Base-by-base conservation (phyloP, 2,329 filamentous ascomycete genomes). In the Thelonectria discophora region DNA sequence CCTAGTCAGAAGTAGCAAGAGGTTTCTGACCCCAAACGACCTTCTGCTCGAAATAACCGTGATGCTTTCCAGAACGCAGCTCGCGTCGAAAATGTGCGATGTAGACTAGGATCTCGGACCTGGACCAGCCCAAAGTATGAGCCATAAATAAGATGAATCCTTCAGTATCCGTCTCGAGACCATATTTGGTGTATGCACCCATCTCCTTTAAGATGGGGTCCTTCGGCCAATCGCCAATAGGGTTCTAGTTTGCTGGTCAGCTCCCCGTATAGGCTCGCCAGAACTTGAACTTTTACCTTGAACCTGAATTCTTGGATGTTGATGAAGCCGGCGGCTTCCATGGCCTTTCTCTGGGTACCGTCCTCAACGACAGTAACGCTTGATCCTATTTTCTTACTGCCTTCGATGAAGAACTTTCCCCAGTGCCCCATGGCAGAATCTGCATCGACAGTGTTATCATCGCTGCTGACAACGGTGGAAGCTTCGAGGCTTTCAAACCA, bases 11-110 rank as follows among this genome's bases (percentile, higher is more conserved):
- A 17, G n/a, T 17, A 2, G 15, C 30, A 1, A 48, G 54, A 0
- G 67, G 67, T 27, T 84, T 88, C 2, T 68, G 69, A 2, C 69
- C 69, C 65, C 67, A 75, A 5, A 76, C 71, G 1, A 69, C 70
- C 51, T 73, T 72, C 17, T 75, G 66, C 7, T 56, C 59, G 49
- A 74, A 75, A 20, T 74, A 76, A 0, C 69, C 65, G 32, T 75
- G 73, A n/a, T 72, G 48, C 43, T 74, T 72, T 0, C 66, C 68
- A 2, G 65, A 65, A 0, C 70, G 60, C 2, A 76, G 63, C 45
- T 76, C 75, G 5, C 73, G 71, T 40, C 73, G 72, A 3, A 78
- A 69, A 17, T 77, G 72, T 0, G 70, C 72, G 7, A 77, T 64
- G 15, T 77, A 78, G 7, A 72, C 67, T 5, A 73, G 55, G 0